phyloP scores from a whole-genome alignment of 2,329 filamentous ascomycete genomes.

The Claviceps quebecensis region DNA sequence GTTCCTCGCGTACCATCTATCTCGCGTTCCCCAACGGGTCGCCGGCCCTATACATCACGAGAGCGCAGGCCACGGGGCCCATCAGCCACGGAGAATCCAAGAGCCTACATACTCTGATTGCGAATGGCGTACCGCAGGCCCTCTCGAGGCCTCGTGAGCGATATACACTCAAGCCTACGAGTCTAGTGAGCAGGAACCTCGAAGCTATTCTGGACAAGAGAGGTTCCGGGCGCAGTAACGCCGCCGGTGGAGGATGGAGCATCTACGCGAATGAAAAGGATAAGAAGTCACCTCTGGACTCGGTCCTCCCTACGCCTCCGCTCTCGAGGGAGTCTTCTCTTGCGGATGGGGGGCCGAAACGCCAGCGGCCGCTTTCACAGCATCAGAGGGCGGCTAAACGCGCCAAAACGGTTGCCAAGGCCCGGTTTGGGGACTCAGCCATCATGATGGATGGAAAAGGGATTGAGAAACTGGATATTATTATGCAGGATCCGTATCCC shows the following conservation, averaged over 20 bases:
- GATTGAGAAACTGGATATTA: slow-evolving; percentile 46
- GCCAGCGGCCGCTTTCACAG: slow-evolving; percentile 12
- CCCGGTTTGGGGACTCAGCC: slow-evolving; percentile 55
- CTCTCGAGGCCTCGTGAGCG: slow-evolving; percentile 61
- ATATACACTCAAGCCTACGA: slow-evolving; percentile 54
- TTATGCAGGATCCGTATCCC: slow-evolving; percentile 44
- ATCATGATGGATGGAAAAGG: slow-evolving; percentile 42
- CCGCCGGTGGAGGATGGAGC: slow-evolving; percentile 64
- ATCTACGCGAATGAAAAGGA: slow-evolving; percentile 55
- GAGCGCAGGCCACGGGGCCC: slow-evolving; percentile 29
- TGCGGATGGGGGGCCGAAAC: slow-evolving; percentile 16
- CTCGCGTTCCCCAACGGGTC: slow-evolving; percentile 72
- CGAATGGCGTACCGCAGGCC: slow-evolving; percentile 71
- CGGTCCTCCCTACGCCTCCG: slow-evolving; percentile 32
- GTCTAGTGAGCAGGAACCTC: slow-evolving; percentile 57
- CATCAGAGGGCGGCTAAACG: slow-evolving; percentile 36
- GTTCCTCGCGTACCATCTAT: slow-evolving; percentile 59
- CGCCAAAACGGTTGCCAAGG: slow-evolving; percentile 45
- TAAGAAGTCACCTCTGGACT: slow-evolving; percentile 41
- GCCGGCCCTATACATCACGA: slow-evolving; percentile 57
- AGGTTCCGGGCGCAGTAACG: slow-evolving; percentile 56
- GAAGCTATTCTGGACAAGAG: slow-evolving; percentile 53
- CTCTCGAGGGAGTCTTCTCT: slow-evolving; percentile 21
- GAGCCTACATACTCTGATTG: slow-evolving; percentile 54
- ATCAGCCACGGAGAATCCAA: slow-evolving; percentile 37